Evolutionary conservation across 2,329 filamentous ascomycete genomes (phyloP).

Genomic region (Cladosporium sp.): DNA sequence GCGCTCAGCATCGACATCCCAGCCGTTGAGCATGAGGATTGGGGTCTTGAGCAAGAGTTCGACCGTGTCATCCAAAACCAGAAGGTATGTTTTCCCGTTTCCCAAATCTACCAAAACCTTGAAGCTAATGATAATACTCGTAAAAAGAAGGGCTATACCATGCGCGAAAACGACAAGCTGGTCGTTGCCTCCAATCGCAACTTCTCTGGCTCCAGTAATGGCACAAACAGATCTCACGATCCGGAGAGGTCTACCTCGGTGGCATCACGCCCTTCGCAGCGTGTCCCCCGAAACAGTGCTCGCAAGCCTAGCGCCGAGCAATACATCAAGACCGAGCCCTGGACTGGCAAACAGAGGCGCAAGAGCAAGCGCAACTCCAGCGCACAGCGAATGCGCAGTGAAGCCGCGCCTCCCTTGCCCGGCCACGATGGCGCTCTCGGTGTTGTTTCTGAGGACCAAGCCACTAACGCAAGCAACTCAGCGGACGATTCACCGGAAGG

Average conservation of each 20-base stretch:
- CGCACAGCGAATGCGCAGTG: slow-evolving; percentile 41
- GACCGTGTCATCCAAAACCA: slow-evolving; percentile 91
- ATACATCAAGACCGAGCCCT: slow-evolving; percentile 95
- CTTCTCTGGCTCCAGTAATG: slow-evolving; percentile 37
- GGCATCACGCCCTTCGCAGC: slow-evolving; percentile 29
- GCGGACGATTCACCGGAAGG: slow-evolving; percentile 61
- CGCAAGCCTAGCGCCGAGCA: slow-evolving; percentile 74
- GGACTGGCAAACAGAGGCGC: slow-evolving; percentile 76
- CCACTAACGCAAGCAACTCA: slow-evolving; percentile 42
- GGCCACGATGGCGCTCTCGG: slow-evolving; percentile 71
- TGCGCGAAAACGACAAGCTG: slow-evolving; percentile 97
- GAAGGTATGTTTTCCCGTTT: slow-evolving; percentile 64
- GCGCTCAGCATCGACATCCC: slow-evolving; percentile 63
- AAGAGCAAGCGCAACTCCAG: slow-evolving; percentile 57
- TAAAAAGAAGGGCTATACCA: slow-evolving; percentile 92
- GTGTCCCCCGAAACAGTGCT: slow-evolving; percentile 62
- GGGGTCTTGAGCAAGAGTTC: slow-evolving; percentile 87
- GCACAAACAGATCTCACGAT: slow-evolving; percentile 42
- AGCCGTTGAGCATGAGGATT: slow-evolving; percentile 55
- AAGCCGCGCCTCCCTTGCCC: slow-evolving; percentile 74
- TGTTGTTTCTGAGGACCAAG: slow-evolving; percentile 65
- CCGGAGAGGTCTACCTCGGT: not conserved
- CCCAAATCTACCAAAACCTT: slow-evolving; percentile 19
- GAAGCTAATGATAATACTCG: slow-evolving; percentile 44
- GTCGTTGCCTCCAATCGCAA: slow-evolving; percentile 76